Base-by-base conservation (phyloP, 257 asterid species). In the Lycium barbarum region DNA sequence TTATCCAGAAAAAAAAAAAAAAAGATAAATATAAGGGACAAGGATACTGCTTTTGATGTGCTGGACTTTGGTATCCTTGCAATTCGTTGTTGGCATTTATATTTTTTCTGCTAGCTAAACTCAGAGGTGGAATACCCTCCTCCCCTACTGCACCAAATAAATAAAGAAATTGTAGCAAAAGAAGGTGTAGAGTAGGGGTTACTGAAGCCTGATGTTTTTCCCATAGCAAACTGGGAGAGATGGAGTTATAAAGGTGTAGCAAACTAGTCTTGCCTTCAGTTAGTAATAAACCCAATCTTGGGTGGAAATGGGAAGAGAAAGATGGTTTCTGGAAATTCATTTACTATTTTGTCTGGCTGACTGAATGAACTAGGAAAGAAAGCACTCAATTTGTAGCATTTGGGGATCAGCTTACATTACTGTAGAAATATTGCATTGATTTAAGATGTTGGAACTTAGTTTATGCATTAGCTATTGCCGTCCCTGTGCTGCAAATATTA, bases 21-120 rank as follows among this genome's bases (percentile, higher is more conserved):
- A 26, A 26, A 26, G 33, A 26, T 26, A 26, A 26, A 26, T 26
- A 0, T 14, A 14, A 2, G 38, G 74, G 20, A 49, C 12, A 49
- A 20, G 43, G 61, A 72, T 72, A 72, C 18, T 18, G 9, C 80
- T n/a, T 72, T 45, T 18, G 80, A 18, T 72, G 57, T 43, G 80
- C 80, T 72, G 80, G 20, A 22, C 81, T 20, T 47, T 61, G 61
- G 61, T 73, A 74, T 20, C 20, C 62, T 74, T 74, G 59, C 61
- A 47, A 20, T 74, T 74, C 18, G 13, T 12, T 74, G 38, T 61
- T 12, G 76, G 81, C 43, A 20, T 49, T 47, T 74, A 20, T 73
- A 26, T 26, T 26, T 47, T 12, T 12, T 20, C 81, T 74, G n/a
- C 43, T 49, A 74, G 38, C 43, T 49, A 74, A 74, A 22, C 61